These are phyloP conservation scores for Chaetomium sp. DNA, from an alignment of 2,329 filamentous ascomycete genomes.

Conservation along the genomic window DNA sequence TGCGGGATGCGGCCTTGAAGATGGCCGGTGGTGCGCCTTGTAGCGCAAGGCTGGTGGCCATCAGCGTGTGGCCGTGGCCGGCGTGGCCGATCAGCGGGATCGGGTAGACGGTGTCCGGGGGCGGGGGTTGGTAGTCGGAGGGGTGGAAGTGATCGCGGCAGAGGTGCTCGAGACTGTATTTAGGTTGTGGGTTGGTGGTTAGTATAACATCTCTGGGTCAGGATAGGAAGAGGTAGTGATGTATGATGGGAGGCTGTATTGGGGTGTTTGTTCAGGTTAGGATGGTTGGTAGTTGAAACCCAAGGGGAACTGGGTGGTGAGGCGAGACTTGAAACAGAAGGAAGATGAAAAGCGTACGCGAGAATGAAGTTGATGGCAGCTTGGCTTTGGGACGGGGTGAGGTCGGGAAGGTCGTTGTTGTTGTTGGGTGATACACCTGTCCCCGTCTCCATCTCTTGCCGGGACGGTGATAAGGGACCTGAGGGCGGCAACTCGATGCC, in stretches of 20 bases:
- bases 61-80: conserved; percentile 35
- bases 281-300: not conserved
- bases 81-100: conserved; percentile 7
- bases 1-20: conserved; percentile 6
- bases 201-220: not conserved
- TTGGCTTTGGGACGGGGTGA: conserved; percentile 37
- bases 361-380: conserved; percentile 48
- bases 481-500: not conserved
- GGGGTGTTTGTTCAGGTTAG: conserved; percentile 1
- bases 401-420: conserved; percentile 20
- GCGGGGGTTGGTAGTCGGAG: conserved; percentile 31
- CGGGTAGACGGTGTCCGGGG: conserved; percentile 28
- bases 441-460: not conserved
- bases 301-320: too few species aligned
- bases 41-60: conserved; percentile 39
- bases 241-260: not conserved
- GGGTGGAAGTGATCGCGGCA: conserved; percentile 45
- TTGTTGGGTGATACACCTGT: not conserved
- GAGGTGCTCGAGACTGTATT: conserved; percentile 42
- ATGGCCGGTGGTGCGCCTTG: conserved; percentile 26
- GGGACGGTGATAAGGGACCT: not conserved
- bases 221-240: not conserved
- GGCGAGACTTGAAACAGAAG: not conserved
- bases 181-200: not conserved
- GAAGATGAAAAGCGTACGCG: conserved; percentile 33